phyloP scores from a whole-genome alignment of 2,329 filamentous ascomycete species.

The Sarocladium kiliense region DNA sequence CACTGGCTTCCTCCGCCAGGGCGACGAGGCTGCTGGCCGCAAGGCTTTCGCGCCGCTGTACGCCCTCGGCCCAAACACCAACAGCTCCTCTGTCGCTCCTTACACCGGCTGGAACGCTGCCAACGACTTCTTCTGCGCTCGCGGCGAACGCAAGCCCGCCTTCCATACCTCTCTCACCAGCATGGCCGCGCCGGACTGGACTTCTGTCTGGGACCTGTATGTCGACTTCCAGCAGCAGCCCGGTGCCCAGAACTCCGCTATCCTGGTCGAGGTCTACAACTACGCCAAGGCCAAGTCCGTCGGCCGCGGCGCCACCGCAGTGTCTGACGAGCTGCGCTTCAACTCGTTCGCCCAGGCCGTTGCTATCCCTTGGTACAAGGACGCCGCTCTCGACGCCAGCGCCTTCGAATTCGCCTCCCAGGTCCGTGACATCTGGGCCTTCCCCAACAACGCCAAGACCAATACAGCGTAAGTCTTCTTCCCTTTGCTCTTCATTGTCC shows the following conservation, averaged over 20 bases:
- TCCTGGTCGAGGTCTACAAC: conserved; percentile 26
- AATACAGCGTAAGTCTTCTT: neutral
- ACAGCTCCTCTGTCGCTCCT: conserved; percentile 21
- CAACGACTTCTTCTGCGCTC: conserved; percentile 28
- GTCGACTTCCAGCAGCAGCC: conserved; percentile 25
- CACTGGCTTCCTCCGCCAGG: conserved; percentile 19
- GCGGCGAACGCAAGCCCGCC: conserved; percentile 32
- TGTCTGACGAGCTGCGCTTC: conserved; percentile 25
- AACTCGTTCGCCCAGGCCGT: conserved; percentile 30
- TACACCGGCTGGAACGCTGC: conserved; percentile 34
- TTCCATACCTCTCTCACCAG: conserved; percentile 26
- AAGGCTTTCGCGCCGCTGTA: conserved; percentile 29
- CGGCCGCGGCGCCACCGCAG: conserved; percentile 11
- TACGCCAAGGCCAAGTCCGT: conserved; percentile 27
- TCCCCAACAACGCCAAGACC: conserved; percentile 9
- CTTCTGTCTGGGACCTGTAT: conserved; percentile 32
- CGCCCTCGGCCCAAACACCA: conserved; percentile 22
- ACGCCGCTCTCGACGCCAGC: conserved; percentile 25
- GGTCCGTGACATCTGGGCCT: conserved; percentile 11
- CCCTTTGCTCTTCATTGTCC: neutral
- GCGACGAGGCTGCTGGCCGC: conserved; percentile 23
- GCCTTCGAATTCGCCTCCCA: conserved; percentile 26
- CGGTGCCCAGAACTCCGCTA: conserved; percentile 22
- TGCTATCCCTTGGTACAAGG: conserved; percentile 33
- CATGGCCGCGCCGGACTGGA: conserved; percentile 31